Conservation (phyloP, 108 stramenopile genomes). For the Stephanodiscus triporus region DNA sequence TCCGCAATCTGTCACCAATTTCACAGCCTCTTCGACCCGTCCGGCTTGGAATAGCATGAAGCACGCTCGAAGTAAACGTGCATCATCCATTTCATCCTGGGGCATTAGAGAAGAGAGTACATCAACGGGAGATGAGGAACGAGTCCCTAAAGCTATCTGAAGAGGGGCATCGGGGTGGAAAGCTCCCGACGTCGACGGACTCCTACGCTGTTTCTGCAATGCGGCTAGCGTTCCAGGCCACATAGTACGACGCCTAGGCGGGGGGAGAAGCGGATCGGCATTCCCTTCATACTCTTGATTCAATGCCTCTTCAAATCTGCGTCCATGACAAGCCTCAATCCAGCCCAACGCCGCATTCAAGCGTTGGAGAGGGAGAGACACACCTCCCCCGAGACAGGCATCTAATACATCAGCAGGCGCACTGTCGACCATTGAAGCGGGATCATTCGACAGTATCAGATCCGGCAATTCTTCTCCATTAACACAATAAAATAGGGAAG, state of each 20-base stretch:
- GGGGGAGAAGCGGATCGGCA: slow-evolving; percentile 36
- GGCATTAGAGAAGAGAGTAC: slow-evolving; percentile 22
- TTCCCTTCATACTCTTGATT: slow-evolving; percentile 22
- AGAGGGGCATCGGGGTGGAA: slow-evolving; percentile 56
- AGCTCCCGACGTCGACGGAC: slow-evolving; percentile 6
- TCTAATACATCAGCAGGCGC: slow-evolving; percentile 56
- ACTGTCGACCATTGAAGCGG: slow-evolving; percentile 29
- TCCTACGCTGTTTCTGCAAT: slow-evolving; percentile 24
- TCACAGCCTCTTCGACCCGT: slow-evolving; percentile 50
- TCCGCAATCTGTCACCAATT: slow-evolving; percentile 57
- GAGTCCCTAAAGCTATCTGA: background rate
- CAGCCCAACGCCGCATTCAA: slow-evolving; percentile 56
- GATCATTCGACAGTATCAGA: slow-evolving; percentile 45
- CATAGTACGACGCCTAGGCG: slow-evolving; percentile 39
- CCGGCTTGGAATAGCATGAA: slow-evolving; percentile 65
- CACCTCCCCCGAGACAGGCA: slow-evolving; percentile 22
- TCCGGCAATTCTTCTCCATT: slow-evolving; percentile 33
- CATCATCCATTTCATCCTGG: slow-evolving; percentile 44
- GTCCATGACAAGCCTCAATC: slow-evolving; percentile 66
- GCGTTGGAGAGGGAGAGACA: slow-evolving; percentile 45
- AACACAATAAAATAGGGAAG: slow-evolving; percentile 56
- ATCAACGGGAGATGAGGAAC: slow-evolving; percentile 21
- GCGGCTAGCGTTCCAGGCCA: slow-evolving; percentile 40
- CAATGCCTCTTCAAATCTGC: slow-evolving; percentile 28
- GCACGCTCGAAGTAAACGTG: slow-evolving; percentile 56